These are phyloP conservation scores for Cystoisospora suis DNA, from an alignment of 169 alveolate genomes.

Conservation along the genomic window DNA sequence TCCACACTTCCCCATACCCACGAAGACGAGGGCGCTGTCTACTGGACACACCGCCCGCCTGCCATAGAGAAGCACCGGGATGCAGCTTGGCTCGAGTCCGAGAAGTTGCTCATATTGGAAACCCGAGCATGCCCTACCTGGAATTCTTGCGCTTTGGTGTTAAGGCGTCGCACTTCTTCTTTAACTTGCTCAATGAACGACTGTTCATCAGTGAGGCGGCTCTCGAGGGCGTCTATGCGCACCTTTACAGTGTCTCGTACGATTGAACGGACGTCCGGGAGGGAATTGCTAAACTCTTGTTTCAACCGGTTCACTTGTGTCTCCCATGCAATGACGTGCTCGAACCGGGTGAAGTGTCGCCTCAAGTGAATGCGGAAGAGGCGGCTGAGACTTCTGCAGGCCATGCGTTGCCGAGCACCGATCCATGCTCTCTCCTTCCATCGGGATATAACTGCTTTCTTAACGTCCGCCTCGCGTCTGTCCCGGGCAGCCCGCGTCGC, in stretches of 20 bases:
- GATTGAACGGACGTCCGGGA: not conserved
- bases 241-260: not conserved
- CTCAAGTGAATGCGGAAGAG: not conserved
- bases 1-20: too few species aligned
- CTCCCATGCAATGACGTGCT: not conserved
- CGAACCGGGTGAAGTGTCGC: not conserved
- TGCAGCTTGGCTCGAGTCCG: too few species aligned
- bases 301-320: not conserved
- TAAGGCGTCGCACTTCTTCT: not conserved
- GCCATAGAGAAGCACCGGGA: too few species aligned
- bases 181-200: not conserved
- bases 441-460: conserved; percentile 11
- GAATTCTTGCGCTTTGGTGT: not conserved
- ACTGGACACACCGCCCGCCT: too few species aligned
- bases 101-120: too few species aligned
- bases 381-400: not conserved
- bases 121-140: too few species aligned
- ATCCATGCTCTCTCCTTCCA: conserved; percentile 29
- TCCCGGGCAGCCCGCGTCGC: conserved; percentile 27
- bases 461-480: not conserved
- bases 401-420: conserved; percentile 32
- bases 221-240: not conserved
- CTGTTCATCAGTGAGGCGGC: not conserved
- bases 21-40: too few species aligned
- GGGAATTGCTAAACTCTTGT: not conserved